These are phyloP conservation scores for Oenanthe sinensis DNA, from an alignment of 129 eudicot genomes.

Conservation along the genomic window DNA sequence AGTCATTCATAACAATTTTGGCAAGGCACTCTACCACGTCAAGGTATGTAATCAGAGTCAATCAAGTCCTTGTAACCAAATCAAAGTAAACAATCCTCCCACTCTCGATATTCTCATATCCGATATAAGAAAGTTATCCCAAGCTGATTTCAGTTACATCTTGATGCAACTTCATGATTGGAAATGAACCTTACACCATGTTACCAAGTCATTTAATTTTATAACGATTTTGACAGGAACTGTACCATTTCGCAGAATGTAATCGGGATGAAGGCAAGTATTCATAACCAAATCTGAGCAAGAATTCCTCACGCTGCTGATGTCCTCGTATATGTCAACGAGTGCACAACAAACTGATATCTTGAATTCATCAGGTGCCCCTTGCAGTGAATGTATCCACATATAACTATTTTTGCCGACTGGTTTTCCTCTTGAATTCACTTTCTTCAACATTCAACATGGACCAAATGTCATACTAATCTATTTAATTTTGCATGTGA, in stretches of 20 bases:
- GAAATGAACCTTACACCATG: too few relatives aligned
- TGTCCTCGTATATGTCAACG: too few relatives aligned
- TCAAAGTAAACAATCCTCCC: constrained; percentile 1
- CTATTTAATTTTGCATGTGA: constrained; percentile 7
- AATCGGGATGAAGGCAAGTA: too few relatives aligned
- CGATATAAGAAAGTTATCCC: too few relatives aligned
- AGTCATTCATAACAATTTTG: neutral
- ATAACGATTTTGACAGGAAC: too few relatives aligned
- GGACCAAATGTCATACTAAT: constrained; percentile 1
- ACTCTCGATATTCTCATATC: too few relatives aligned
- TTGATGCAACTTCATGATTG: too few relatives aligned
- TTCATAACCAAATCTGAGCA: too few relatives aligned
- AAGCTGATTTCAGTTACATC: too few relatives aligned
- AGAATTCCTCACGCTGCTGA: too few relatives aligned
- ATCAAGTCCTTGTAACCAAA: neutral
- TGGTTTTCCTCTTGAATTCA: neutral
- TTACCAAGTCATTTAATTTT: too few relatives aligned
- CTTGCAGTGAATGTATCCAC: constrained; percentile 1
- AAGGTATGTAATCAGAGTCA: neutral
- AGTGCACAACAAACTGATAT: neutral
- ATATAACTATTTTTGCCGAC: neutral
- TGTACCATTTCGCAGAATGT: too few relatives aligned
- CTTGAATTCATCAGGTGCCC: neutral
- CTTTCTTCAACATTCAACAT: neutral
- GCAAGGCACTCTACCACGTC: neutral